Evolutionary conservation across 108 stramenopile genomes (phyloP), one percentile per base, ranked within the genome.

Genomic region (Cyclotella baltica): DNA sequence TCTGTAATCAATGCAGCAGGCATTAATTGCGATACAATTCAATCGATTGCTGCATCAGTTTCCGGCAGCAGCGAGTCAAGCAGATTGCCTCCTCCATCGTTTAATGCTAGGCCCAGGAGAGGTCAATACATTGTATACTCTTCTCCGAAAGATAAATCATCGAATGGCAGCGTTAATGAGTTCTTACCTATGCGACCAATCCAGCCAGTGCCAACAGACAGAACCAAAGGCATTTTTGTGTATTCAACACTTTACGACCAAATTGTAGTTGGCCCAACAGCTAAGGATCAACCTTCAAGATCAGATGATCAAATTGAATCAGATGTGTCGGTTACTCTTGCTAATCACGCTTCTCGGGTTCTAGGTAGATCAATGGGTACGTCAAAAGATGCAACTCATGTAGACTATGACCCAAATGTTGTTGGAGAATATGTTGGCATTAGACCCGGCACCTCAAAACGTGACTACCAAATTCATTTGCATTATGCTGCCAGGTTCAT

Each of bases 191-290:
- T 40, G 4, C 88, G 88, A 67, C 91, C 91, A 1, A 88, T 95
- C 28, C 91, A 95, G 75, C 94, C 94, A 37, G 85, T 95, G 18
- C 89, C 91, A 55, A 88, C 91, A 23, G 85, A 91, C 57, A 62
- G 75, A 25, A 92, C 90, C 1, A 95, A 93, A 62, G 94, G 92
- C 0, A 89, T 93, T 13, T 93, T 93, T 71, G 90, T 90, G 0
- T 96, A 90, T 72, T 79, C 76, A 19, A 87, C 92, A 3, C 50
- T 96, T 0, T 92, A 93, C 73, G 76, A 91, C 75, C 90, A 93
- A 65, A 74, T 95, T 62, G 89, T 92, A 11, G 92, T 90, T 0
- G 94, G 94, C 25, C 94, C 94, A n/a, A 95, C 94, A 11, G 94
- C 94, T 11, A 50, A 82, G 30, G 90, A 90, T 81, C 88, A 90